Percentiles rank a stretch among this genome's conserved stretches.
phyloP scores from a whole-genome alignment of 2,329 filamentous ascomycete genomes.

The Tolypocladium guangdongense region DNA sequence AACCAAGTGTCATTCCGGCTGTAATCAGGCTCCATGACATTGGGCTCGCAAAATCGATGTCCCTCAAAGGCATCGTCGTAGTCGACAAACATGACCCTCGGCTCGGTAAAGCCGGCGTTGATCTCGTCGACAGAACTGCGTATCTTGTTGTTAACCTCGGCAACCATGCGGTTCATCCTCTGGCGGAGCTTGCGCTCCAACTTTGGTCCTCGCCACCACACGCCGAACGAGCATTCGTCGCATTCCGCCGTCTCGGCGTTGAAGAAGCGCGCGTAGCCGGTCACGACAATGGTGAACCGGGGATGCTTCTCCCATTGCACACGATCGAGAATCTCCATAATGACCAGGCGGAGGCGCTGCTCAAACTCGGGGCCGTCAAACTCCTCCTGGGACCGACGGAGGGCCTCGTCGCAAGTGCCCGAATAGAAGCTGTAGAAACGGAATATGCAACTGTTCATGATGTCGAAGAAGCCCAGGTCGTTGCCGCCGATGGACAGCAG shows the following conservation, averaged over 20 bases:
- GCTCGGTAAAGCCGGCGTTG: constrained; percentile 24
- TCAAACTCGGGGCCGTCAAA: constrained; percentile 27
- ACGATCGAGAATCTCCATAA: constrained; percentile 32
- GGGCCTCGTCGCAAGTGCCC: constrained; percentile 30
- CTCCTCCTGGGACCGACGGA: constrained; percentile 20
- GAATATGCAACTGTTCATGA: constrained; percentile 39
- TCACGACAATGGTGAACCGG: constrained; percentile 31
- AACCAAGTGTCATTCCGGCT: constrained; percentile 33
- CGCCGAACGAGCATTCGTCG: constrained; percentile 31
- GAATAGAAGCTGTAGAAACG: constrained; percentile 38
- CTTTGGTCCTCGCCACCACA: constrained; percentile 34
- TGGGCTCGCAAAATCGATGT: constrained; percentile 32
- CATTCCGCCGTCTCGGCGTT: constrained; percentile 31
- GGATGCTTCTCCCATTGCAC: constrained; percentile 33
- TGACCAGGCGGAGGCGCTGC: constrained; percentile 23
- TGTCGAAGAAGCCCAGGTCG: constrained; percentile 37
- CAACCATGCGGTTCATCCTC: constrained; percentile 33
- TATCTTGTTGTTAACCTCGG: constrained; percentile 30
- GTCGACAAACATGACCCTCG: constrained; percentile 32
- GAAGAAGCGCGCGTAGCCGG: constrained; percentile 38
- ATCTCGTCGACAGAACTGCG: constrained; percentile 21
- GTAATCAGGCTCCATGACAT: constrained; percentile 32
- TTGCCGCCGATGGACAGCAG: constrained; percentile 37
- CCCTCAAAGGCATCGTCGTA: constrained; percentile 32
- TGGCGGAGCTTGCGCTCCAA: constrained; percentile 25